Evolutionary conservation across 192 early-diverging fungal species (phyloP), one percentile per base, ranked within the genome.

Genomic region (Coemansia sp.): DNA sequence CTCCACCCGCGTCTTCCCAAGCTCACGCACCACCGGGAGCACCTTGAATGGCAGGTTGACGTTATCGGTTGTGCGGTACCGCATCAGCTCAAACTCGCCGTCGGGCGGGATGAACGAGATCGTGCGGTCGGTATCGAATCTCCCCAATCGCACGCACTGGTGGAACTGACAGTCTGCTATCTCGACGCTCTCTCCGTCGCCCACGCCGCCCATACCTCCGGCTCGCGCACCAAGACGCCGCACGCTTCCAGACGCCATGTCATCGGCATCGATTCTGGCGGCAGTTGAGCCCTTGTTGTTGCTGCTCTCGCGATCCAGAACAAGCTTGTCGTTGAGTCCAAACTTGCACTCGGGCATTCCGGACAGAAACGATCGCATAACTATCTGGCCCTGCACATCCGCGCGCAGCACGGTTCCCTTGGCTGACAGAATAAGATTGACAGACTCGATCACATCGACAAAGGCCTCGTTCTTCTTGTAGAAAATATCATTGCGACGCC

Each of bases 381-480:
- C 84, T 37, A 98, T 89, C 69, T 93, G 90, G 8, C 95, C 95
- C 41, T 91, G 87, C 19, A 96, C 95, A 68, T 98, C 95, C 1
- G 92, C 87, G 13, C 95, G 80, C 47, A 99, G 85, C 5, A 93
- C 89, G 67, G 92, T 98, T 61, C 93, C 90, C 78, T 91, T 92
- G n/a, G 86, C 86, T 59, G 90, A 92, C 76, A 98, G 85, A 55
- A 99, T 82, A 47, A 98, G 66, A 69, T 99, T 99, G 46, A 99
- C 95, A 42, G 90, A 91, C 77, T 99, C 97, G 55, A 99, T 94
- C n/a, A 99, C 96, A 85, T 99, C 97, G 19, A 99, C 86, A 76
- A 99, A 99, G 1, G 93, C 95, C 74, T 99, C 97, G 76, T 99
- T 99, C 82, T 98, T 98, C 66, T 95, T 87, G 82, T 99, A 97